Evolutionary conservation across 306 rosid species (phyloP), one percentile per base, ranked within the genome.

Genomic region (Dalbergia oliveri): DNA sequence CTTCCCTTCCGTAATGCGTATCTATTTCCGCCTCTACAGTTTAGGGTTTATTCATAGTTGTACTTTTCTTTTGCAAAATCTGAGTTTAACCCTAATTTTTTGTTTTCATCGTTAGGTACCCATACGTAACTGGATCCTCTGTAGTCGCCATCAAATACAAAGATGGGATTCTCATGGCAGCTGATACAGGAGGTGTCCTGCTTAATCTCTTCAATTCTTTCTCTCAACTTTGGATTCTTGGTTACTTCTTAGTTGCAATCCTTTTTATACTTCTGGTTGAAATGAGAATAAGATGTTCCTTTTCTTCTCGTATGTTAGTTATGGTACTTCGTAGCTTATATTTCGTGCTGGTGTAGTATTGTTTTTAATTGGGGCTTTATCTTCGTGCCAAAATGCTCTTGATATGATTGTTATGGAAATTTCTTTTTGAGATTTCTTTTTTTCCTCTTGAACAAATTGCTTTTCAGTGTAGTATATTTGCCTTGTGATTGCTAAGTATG

Each of bases 131-230:
- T 21, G 97, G 99, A 31, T 86, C 97, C 13, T 95, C 99, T 18
- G 98, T 95, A 0, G 94, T 95, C 50, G 97, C 97, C 61, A 75
- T 95, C 84, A 95, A 95, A 80, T 95, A 88, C 90, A 95, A 91
- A 83, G 97, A 95, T 93, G 99, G 96, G 45, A 88, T 95, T 85
- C 88, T 95, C 34, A 91, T 95, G 99, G 94, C 89, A 67, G 84
- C 99, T 64, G 98, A 95, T 85, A 91, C 90, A 93, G 97, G 98
- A 93, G 99, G 98, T 95, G 3, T 67, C 89, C 54, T 81, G 56
- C 76, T 45, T 56, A 69, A 59, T 31, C 58, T 31, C 23, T 10
- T 68, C 19, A 31, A 35, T 26, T 43, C 26, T 21, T 0, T 43
- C 10, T 62, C 21, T 9, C 18, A 44, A 58, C 66, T 58, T 73